Evolutionary conservation across 164 flowering plant species (phyloP).

Genomic region (Nymphaea thermarum): DNA sequence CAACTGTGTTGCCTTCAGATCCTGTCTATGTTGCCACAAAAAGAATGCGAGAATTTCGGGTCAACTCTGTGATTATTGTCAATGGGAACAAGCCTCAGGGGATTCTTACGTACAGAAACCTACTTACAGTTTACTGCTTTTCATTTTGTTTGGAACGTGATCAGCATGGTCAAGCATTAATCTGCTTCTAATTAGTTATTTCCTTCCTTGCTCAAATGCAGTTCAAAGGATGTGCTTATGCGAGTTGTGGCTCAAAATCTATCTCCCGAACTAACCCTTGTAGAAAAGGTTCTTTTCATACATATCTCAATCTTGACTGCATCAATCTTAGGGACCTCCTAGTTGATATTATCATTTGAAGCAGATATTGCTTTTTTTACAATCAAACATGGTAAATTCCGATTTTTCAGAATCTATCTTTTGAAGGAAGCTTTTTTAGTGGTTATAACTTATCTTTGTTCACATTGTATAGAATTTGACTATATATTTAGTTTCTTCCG

Average conservation of each 20-base stretch:
- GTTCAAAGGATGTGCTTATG: slow-evolving; percentile 95
- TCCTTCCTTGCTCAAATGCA: slow-evolving; percentile 20
- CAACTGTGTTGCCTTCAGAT: slow-evolving; percentile 73
- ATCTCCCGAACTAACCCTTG: slow-evolving; percentile 83
- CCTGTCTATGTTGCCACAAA: slow-evolving; percentile 82
- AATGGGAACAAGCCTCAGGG: slow-evolving; percentile 80
- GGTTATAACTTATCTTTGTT: too few species aligned
- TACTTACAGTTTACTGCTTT: slow-evolving; percentile 3
- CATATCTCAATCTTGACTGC: background rate
- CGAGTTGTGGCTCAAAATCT: slow-evolving; percentile 93
- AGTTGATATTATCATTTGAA: too few species aligned
- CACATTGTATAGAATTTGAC: too few species aligned
- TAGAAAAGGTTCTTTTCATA: slow-evolving; percentile 64
- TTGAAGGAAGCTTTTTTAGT: too few species aligned
- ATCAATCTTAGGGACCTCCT: too few species aligned
- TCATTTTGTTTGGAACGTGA: background rate
- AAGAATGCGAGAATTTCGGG: slow-evolving; percentile 72
- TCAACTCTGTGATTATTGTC: slow-evolving; percentile 60
- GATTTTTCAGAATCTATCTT: too few species aligned
- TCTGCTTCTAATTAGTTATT: slow-evolving; percentile 5
- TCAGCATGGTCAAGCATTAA: background rate
- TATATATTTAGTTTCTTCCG: too few species aligned
- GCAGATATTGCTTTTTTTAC: too few species aligned
- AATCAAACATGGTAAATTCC: too few species aligned
- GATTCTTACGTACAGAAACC: slow-evolving; percentile 67